These are phyloP conservation scores for Wallacemonas collosoma DNA, from an alignment of 208 protist species.

Conservation along the genomic window DNA sequence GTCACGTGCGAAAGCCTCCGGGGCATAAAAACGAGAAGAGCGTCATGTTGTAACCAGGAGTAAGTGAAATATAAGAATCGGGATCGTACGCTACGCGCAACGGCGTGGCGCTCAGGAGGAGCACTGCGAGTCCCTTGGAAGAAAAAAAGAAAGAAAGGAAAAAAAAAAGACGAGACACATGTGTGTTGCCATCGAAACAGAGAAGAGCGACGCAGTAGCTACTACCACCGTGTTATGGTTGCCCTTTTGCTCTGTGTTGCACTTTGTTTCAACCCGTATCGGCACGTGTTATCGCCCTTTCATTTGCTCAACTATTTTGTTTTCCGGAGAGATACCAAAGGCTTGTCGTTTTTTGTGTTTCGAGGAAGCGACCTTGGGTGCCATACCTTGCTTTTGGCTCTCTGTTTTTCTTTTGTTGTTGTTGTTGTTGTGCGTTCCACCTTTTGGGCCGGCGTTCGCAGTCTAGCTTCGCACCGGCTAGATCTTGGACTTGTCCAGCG, in stretches of 20 bases:
- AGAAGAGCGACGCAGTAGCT: background rate
- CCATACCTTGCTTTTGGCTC: background rate
- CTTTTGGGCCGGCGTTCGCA: background rate
- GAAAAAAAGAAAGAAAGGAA: slow-evolving; percentile 15
- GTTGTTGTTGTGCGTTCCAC: background rate
- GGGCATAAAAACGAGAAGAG: background rate
- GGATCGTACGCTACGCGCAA: background rate
- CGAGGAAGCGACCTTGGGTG: too few species aligned
- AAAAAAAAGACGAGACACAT: slow-evolving; percentile 2
- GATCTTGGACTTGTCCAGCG: slow-evolving; percentile 32
- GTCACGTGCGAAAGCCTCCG: too few species aligned
- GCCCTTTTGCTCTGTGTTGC: too few species aligned
- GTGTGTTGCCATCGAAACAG: background rate
- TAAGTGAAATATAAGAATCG: background rate
- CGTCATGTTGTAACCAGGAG: background rate
- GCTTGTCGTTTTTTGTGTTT: too few species aligned
- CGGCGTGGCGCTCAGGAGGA: background rate
- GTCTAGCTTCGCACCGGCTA: slow-evolving; percentile 15
- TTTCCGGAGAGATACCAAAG: too few species aligned
- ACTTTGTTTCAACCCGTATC: too few species aligned
- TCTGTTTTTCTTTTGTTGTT: slow-evolving; percentile 11
- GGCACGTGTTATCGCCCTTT: too few species aligned
- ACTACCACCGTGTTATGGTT: too few species aligned
- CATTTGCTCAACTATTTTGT: too few species aligned
- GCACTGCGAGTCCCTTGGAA: background rate